phyloP scores from a whole-genome alignment of 371 early-diverging fungal species.

The Rhizopus microsporus region DNA sequence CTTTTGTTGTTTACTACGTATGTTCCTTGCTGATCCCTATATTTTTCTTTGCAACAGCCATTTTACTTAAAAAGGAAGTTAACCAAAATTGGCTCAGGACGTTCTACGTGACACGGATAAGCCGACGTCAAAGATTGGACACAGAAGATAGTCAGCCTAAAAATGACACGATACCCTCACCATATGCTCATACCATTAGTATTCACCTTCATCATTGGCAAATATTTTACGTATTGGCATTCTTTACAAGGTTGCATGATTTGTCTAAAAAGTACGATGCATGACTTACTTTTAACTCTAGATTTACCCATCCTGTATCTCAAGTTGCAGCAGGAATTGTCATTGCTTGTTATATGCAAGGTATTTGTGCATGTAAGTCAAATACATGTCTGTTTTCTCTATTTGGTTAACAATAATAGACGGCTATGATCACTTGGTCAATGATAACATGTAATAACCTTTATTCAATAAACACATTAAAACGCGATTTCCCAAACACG shows the following conservation, averaged over 20 bases:
- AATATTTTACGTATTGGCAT: constrained; percentile 81
- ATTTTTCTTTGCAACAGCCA: constrained; percentile 41
- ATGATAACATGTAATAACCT: constrained; percentile 20
- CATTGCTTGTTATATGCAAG: constrained; percentile 79
- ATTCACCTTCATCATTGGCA: constrained; percentile 89
- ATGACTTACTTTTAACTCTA: not conserved
- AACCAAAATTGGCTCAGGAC: constrained; percentile 43
- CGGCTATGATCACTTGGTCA: constrained; percentile 42
- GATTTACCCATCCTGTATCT: constrained; percentile 74
- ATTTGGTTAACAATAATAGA: constrained; percentile 20
- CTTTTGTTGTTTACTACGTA: constrained; percentile 61
- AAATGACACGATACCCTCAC: constrained; percentile 8
- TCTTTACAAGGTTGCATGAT: constrained; percentile 61
- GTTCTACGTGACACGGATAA: too few relatives aligned
- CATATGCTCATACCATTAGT: constrained; percentile 24
- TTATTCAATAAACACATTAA: constrained; percentile 2
- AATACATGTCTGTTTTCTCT: not conserved
- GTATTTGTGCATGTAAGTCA: constrained; percentile 58
- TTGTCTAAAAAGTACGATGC: not conserved
- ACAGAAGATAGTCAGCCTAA: constrained; percentile 1
- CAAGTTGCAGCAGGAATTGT: constrained; percentile 76
- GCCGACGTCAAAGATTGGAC: not conserved
- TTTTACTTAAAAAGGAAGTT: constrained; percentile 47
- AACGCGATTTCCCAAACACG: constrained; percentile 70
- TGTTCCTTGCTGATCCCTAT: constrained; percentile 59